Base-by-base conservation (phyloP, 2,329 filamentous ascomycete genomes). In the Dactylellina cionopaga region DNA sequence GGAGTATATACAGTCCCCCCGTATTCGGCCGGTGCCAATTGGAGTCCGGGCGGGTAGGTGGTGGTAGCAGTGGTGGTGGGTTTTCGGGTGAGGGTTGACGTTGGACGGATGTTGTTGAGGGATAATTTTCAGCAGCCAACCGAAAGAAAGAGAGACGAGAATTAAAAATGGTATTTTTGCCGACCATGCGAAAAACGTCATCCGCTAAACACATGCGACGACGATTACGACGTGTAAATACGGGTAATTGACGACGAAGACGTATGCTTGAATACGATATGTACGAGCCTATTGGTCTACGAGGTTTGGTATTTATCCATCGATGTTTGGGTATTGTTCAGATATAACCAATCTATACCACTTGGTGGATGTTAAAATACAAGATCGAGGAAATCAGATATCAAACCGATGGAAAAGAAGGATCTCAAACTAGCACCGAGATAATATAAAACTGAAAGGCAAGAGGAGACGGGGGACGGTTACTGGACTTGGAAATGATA, bases 101-200 rank as follows among this genome's bases (percentile, higher is more conserved):
- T 58, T 19, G 39, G 46, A 44, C 35, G 54, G 33, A 43, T 37
- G 27, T 27, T 63, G 51, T 70, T 71, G 66, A 64, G 66, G 51
- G 66, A 71, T 71, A 71, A 71, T 64, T 71, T 70, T 70, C 56
- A 55, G 56, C 65, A 63, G 51, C 29, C 17, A 46, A 39, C 22
- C 54, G 44, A 39, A 49, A 15, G 49, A 59, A 51, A 29, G 33
- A 37, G 33, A 43, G 31, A 35, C 19, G 52, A 52, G 19, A 6
- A 7, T 27, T 56, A 33, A 9, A 6, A 56, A 17, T 19, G 10
- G 37, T 29, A 27, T 24, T 31, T 31, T 56, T 58, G 62, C 62
- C 62, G 43, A 66, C 51, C 19, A 58, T 39, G 41, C 43, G 31
- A 13, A 13, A 51, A 35, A 65, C 62, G 62, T 66, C 62, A 66